Percentiles rank a stretch among this genome's conserved stretches.
Conservation (phyloP, 2,329 filamentous ascomycete genomes). For the Penicillium sp. region DNA sequence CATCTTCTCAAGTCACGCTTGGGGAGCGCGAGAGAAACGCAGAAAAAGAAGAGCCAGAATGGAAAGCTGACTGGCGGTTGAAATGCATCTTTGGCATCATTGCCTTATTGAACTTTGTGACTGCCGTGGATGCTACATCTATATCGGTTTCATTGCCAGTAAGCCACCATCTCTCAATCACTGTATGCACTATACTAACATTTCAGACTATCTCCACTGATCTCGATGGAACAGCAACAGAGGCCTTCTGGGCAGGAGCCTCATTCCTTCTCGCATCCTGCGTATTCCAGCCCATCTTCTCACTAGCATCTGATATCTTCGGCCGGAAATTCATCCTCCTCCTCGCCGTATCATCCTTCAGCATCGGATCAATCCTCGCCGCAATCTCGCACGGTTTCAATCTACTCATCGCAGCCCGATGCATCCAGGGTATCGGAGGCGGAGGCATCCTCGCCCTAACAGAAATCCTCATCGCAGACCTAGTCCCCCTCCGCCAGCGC, state of each 20-base stretch:
- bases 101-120: slow-evolving; percentile 10
- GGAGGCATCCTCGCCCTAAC: slow-evolving; percentile 46
- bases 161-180: neutral
- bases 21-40: neutral
- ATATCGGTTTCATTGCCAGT: slow-evolving; percentile 14
- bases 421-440: slow-evolving; percentile 55
- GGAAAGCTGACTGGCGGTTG: slow-evolving; percentile 6
- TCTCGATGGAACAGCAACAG: slow-evolving; percentile 8
- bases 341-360: slow-evolving; percentile 3
- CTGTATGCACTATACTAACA: neutral
- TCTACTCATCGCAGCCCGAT: slow-evolving; percentile 57
- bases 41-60: neutral
- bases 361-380: slow-evolving; percentile 10
- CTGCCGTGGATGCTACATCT: slow-evolving; percentile 12
- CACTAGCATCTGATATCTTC: slow-evolving; percentile 12
- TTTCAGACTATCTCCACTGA: slow-evolving; percentile 11
- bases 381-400: slow-evolving; percentile 10
- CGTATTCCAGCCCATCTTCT: slow-evolving; percentile 12
- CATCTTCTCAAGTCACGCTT: neutral
- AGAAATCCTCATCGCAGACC: slow-evolving; percentile 48
- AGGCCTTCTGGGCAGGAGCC: slow-evolving; percentile 17
- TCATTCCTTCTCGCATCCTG: slow-evolving; percentile 13
- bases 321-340: slow-evolving; percentile 11
- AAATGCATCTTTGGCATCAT: slow-evolving; percentile 14
- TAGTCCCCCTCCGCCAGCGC: slow-evolving; percentile 43